These are phyloP conservation scores for Penstemon davidsonii DNA, from an alignment of 257 asterid genomes.

Conservation along the genomic window DNA sequence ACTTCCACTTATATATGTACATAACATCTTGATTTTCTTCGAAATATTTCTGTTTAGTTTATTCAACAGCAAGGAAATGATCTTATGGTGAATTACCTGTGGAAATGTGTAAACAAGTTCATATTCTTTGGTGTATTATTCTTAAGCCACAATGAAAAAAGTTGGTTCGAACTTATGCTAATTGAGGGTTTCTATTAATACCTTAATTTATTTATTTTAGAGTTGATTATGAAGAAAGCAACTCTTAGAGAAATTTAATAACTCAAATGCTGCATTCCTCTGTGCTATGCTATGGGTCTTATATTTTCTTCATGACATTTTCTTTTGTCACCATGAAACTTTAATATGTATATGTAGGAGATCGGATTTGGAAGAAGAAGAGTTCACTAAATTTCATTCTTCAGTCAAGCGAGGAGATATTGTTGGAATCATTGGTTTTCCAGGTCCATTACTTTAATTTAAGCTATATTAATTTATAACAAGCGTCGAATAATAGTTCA, in stretches of 20 bases:
- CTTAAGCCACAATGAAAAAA: neutral
- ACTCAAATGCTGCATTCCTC: neutral
- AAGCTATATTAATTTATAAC: neutral
- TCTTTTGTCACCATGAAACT: no score
- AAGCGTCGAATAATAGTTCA: neutral
- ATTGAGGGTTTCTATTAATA: neutral
- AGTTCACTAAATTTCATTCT: slow-evolving; percentile 61
- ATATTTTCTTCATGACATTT: neutral
- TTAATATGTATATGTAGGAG: slow-evolving; percentile 42
- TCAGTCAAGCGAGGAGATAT: slow-evolving; percentile 86
- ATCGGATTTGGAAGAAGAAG: slow-evolving; percentile 60
- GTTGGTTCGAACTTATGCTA: neutral
- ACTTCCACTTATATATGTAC: neutral
- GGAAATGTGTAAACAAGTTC: no score
- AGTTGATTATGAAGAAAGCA: no score
- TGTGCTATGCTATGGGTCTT: neutral
- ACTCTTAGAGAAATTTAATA: no score
- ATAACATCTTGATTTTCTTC: no score
- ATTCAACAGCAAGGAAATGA: no score
- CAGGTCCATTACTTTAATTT: slow-evolving; percentile 52
- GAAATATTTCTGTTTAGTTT: no score
- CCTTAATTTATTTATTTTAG: no score
- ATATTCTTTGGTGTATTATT: no score
- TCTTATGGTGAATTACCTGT: no score
- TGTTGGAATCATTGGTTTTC: slow-evolving; percentile 81